Evolutionary conservation across 129 eudicot species (phyloP).

Genomic region (Pseudognaphalium luteoalbum): DNA sequence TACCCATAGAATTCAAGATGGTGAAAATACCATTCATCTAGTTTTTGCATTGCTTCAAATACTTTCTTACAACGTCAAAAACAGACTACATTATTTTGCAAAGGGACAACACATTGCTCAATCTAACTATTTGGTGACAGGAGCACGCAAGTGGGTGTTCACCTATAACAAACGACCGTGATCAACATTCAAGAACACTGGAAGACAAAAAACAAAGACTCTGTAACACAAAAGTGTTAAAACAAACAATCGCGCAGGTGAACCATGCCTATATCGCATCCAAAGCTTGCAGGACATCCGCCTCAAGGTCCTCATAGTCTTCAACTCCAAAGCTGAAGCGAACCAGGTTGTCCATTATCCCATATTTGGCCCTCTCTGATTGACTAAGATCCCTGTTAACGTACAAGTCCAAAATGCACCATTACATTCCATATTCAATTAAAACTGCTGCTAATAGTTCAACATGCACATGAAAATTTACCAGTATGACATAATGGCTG

Average conservation of each 20-base stretch:
- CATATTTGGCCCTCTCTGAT: conserved; percentile 74
- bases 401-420: background rate
- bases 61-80: conserved; percentile 7
- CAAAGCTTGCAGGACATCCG: conserved; percentile 81
- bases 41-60: conserved; percentile 7
- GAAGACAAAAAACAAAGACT: background rate
- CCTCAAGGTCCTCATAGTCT: conserved; percentile 73
- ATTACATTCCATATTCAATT: background rate
- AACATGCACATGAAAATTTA: conserved; percentile 33
- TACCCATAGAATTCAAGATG: background rate
- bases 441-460: conserved; percentile 24
- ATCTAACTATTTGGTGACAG: conserved; percentile 3
- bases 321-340: conserved; percentile 92
- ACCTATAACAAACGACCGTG: background rate
- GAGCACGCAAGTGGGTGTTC: background rate
- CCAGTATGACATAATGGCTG: conserved; percentile 98
- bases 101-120: conserved; percentile 7
- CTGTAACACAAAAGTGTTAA: background rate
- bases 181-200: background rate
- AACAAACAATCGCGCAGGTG: conserved; percentile 38
- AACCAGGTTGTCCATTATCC: conserved; percentile 80
- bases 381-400: conserved; percentile 72
- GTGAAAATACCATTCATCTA: background rate
- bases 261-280: conserved; percentile 56
- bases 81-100: conserved; percentile 8